Percentiles rank a stretch among this genome's conserved stretches.
Evolutionary conservation across 2,329 filamentous ascomycete species (phyloP).

Genomic region (Botrytis elliptica): DNA sequence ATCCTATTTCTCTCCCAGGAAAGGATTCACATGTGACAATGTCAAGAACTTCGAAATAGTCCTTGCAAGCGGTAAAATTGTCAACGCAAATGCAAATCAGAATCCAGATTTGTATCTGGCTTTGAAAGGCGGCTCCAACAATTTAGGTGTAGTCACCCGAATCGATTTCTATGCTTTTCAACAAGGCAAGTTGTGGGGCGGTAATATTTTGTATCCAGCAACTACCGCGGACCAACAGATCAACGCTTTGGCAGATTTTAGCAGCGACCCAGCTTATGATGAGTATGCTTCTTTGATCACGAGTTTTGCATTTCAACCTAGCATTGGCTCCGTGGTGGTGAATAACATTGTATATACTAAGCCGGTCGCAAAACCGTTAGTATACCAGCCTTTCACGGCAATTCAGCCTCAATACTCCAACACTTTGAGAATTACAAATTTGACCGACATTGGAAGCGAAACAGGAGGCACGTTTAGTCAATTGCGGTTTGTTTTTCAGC

Average conservation of each 20-base stretch:
- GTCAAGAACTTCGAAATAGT: slow-evolving; percentile 53
- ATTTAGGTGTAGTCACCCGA: slow-evolving; percentile 52
- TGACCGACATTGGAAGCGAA: not conserved
- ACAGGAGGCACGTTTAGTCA: not conserved
- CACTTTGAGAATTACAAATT: not conserved
- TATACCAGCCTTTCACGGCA: slow-evolving; percentile 11
- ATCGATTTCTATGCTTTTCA: slow-evolving; percentile 38
- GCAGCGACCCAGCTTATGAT: not conserved
- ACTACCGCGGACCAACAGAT: not conserved
- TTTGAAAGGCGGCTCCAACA: slow-evolving; percentile 56
- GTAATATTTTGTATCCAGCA: slow-evolving; percentile 16
- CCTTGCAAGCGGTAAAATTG: slow-evolving; percentile 48
- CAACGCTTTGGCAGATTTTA: slow-evolving; percentile 1
- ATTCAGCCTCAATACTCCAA: slow-evolving; percentile 14
- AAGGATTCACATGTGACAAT: slow-evolving; percentile 52
- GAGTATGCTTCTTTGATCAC: slow-evolving; percentile 12
- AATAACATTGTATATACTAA: slow-evolving; percentile 4
- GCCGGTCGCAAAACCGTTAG: not conserved
- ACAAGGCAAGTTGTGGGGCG: slow-evolving; percentile 23
- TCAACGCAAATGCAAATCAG: slow-evolving; percentile 42
- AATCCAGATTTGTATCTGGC: slow-evolving; percentile 52
- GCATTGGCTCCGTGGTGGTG: not conserved
- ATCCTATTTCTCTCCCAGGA: slow-evolving; percentile 30
- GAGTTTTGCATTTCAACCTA: not conserved
- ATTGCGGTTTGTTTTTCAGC: not conserved